These are phyloP conservation scores for Mortierella sp. DNA, from an alignment of 371 early-diverging fungal species.

Conservation along the genomic window DNA sequence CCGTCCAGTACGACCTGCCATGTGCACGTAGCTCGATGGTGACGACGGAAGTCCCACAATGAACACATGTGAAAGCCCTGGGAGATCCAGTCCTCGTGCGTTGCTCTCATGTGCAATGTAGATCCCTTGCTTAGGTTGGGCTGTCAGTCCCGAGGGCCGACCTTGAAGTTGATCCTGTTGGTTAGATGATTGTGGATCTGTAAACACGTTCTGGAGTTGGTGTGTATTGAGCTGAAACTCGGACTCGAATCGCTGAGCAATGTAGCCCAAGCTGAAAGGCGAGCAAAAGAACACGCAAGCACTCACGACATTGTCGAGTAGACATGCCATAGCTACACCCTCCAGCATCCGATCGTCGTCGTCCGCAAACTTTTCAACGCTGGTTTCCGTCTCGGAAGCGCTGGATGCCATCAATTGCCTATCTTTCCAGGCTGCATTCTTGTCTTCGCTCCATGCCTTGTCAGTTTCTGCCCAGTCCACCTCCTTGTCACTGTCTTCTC, in stretches of 20 bases:
- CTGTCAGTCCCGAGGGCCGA: not conserved
- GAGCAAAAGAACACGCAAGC: constrained; percentile 74
- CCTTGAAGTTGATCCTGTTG: not conserved
- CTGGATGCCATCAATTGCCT: constrained; percentile 25
- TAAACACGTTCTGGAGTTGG: constrained; percentile 31
- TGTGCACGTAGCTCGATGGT: constrained; percentile 78
- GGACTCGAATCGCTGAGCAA: constrained; percentile 35
- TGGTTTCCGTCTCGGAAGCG: constrained; percentile 6
- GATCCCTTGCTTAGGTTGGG: constrained; percentile 26
- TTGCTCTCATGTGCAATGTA: constrained; percentile 82
- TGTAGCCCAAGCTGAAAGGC: constrained; percentile 48
- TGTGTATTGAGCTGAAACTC: constrained; percentile 47
- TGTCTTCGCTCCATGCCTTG: constrained; percentile 27
- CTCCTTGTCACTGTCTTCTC: constrained; percentile 22
- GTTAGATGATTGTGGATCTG: not conserved
- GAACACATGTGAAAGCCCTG: constrained; percentile 85
- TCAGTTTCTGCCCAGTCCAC: constrained; percentile 28
- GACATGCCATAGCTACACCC: constrained; percentile 62
- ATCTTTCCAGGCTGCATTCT: constrained; percentile 33
- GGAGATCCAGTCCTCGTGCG: constrained; percentile 91
- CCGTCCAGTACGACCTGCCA: constrained; percentile 86
- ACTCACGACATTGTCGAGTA: constrained; percentile 59
- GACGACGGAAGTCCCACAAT: constrained; percentile 77
- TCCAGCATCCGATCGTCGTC: constrained; percentile 74
- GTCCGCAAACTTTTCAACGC: constrained; percentile 57